Base-by-base conservation (phyloP, 2,329 filamentous ascomycete genomes). In the Triangularia verruculosa region DNA sequence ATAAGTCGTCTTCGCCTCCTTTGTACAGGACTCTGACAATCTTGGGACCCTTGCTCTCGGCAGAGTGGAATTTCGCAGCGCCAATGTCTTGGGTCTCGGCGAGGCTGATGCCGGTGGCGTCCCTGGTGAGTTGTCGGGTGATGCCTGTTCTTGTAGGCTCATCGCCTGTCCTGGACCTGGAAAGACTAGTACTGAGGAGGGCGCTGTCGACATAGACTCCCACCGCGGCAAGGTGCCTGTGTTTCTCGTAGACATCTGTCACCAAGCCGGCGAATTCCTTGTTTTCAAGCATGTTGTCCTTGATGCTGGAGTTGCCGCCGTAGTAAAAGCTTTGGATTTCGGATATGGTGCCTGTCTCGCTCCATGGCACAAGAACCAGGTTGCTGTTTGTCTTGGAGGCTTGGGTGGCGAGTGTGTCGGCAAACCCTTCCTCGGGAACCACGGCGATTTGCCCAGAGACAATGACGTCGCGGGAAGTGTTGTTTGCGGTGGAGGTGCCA, bases 281-380 rank as follows among this genome's bases (percentile, higher is more conserved):
- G 56, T 66, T 64, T 9, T 39, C 54, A 27, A 57, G 39, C 5
- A 87, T 83, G 73, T 96, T 93, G 0, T 83, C 75, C 54, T 82
- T 78, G 24, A 51, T 28, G 25, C 51, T 54, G 8, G 39, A 47
- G n/a, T 47, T 47, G 2, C 79, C 75, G 47, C 73, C 70, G 54
- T 77, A 73, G 4, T 75, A 71, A 28, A 74, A 72, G 61, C 73
- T 77, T 67, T 78, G 79, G 20, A 86, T 83, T 66, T 97, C 92
- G 11, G 83, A 84, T 69, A 94, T 83, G 64, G 85, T 86, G 8
- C 92, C 92, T 0, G 87, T 89, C 70, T 96, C 91, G 70, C 89
- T 94, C 94, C 94, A 98, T 0, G 94, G 93, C 3, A 97, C 83
- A 2, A 98, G 80, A 9, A 96, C 81, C 13, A 93, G 82, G 70